Conservation (phyloP, 768 basidiomycete genomes). For the Tulasnella sp. region DNA sequence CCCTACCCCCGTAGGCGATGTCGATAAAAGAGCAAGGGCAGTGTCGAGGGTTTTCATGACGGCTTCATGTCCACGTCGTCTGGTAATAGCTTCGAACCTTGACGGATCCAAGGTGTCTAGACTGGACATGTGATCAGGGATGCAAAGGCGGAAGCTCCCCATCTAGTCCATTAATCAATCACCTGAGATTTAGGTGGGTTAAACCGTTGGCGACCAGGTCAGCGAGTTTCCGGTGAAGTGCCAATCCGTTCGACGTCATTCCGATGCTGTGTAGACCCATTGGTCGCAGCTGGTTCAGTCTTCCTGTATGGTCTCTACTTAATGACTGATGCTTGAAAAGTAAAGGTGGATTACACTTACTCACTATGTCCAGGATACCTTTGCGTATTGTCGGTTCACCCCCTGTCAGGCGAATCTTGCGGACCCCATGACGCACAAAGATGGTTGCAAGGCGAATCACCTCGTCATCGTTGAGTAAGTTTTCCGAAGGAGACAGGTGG, state of each 20-base stretch:
- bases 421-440: constrained; percentile 78
- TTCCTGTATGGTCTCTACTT: constrained; percentile 40
- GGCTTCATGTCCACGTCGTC: constrained; percentile 67
- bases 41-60: constrained; percentile 63
- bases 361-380: constrained; percentile 65
- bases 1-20: constrained; percentile 35
- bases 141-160: background rate
- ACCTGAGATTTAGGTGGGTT: constrained; percentile 61
- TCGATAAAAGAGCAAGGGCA: constrained; percentile 43
- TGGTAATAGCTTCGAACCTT: constrained; percentile 85
- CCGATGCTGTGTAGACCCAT: constrained; percentile 69
- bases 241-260: constrained; percentile 82
- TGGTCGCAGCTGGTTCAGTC: constrained; percentile 56
- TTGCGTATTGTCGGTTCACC: constrained; percentile 84
- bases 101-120: constrained; percentile 80
- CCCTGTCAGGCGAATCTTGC: constrained; percentile 82
- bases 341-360: constrained; percentile 40
- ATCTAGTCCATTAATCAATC: constrained; percentile 36
- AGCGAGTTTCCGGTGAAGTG: constrained; percentile 68
- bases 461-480: constrained; percentile 73
- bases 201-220: constrained; percentile 64
- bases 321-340: background rate
- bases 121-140: constrained; percentile 38
- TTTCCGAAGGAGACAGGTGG: constrained; percentile 61
- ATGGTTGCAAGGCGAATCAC: constrained; percentile 67